Conservation (phyloP, 148 eudicot genomes). For the Rhododendron kiyosumense region DNA sequence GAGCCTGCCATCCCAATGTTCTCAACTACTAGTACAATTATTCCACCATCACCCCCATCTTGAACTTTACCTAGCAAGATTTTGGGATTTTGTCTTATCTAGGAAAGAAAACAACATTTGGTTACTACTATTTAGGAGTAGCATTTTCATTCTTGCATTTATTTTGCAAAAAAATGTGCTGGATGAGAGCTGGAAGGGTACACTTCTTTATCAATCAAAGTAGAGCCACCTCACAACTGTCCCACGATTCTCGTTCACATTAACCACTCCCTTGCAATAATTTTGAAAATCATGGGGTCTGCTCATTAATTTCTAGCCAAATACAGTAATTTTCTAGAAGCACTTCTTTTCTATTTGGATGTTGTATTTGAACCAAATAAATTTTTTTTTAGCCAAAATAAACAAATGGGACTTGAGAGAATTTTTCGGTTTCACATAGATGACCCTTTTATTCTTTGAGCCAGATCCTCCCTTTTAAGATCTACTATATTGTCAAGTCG, state of each 20-base stretch:
- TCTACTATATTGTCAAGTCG: too few species aligned
- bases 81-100: not conserved
- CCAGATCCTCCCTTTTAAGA: too few species aligned
- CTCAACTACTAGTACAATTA: not conserved
- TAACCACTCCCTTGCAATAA: not conserved
- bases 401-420: not conserved
- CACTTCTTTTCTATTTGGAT: not conserved
- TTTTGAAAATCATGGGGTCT: not conserved
- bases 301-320: too few species aligned
- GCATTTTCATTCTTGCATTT: not conserved
- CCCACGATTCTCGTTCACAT: not conserved
- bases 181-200: not conserved
- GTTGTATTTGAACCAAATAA: not conserved
- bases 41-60: not conserved
- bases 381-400: not conserved
- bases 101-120: too few species aligned
- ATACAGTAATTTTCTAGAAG: too few species aligned
- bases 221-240: not conserved
- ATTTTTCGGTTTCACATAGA: too few species aligned
- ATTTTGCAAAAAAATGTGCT: not conserved
- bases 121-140: not conserved
- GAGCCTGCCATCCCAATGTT: not conserved
- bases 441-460: too few species aligned
- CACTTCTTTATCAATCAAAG: not conserved
- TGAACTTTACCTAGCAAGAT: not conserved